A percentile compares a stretch with the other conserved stretches of the same genome.
Evolutionary conservation across 441 rosid genomes (phyloP).

Genomic region (Brassica balearica): DNA sequence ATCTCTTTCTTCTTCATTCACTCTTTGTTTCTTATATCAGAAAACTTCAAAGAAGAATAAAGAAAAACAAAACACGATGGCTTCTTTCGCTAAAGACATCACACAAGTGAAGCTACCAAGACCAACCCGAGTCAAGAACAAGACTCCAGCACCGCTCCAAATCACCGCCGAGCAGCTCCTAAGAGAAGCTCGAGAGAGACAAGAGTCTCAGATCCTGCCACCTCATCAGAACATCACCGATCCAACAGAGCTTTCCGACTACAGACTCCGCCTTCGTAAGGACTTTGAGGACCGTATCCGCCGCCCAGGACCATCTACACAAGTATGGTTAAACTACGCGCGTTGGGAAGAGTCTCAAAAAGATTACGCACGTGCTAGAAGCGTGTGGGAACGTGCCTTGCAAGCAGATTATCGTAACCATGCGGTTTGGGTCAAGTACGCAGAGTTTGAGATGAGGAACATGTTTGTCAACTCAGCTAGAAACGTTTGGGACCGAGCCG

Average conservation of each 20-base stretch:
- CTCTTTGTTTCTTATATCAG: not conserved
- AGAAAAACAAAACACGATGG: not conserved
- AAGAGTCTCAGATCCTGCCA: not conserved
- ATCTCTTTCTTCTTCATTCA: not conserved
- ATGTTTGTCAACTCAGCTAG: not conserved
- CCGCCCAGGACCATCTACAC: not conserved
- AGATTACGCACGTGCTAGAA: not conserved
- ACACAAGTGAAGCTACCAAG: not conserved
- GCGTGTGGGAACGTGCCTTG: conserved; percentile 8
- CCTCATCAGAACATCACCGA: not conserved
- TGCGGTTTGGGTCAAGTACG: not conserved
- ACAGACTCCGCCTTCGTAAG: not conserved
- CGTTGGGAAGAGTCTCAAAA: not conserved
- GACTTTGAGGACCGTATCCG: conserved; percentile 1
- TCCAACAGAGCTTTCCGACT: not conserved
- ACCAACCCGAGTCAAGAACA: conserved; percentile 1
- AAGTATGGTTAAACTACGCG: not conserved
- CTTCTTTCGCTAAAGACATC: not conserved
- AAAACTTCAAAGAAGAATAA: not conserved
- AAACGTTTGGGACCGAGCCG: conserved; percentile 1
- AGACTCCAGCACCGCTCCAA: not conserved
- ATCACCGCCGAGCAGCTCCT: not conserved
- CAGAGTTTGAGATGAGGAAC: not conserved
- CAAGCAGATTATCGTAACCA: not conserved
- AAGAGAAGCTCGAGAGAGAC: conserved; percentile 6